Evolutionary conservation across 2,329 filamentous ascomycete genomes (phyloP), one percentile per base, ranked within the genome.

Genomic region (Rugonectria rugulosa): DNA sequence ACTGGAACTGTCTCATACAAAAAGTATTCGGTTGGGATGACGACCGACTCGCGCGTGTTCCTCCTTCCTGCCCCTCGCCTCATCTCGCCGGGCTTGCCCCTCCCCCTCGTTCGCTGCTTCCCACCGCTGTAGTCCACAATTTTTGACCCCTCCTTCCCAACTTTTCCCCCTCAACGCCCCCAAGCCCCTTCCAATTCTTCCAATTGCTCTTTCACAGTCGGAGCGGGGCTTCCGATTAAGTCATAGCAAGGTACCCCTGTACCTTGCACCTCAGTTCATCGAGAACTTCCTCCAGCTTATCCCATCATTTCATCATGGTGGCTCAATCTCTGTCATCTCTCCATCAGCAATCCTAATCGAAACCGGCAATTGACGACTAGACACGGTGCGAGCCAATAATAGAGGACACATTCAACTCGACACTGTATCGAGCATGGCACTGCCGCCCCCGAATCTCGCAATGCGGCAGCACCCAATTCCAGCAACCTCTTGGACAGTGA

Each of bases 1-100:
- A 60, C 52, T 56, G 63, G 56, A 65, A 45, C 52, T 51, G 57
- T 57, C 57, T 56, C 64, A 62, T 24, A 29, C 62, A 64, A 63
- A 66, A 59, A 58, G 29, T 53, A 34, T 53, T 44, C 56, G 50
- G 59, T 46, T 57, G 54, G 54, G 53, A 57, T 54, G 49, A 49
- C 32, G 31, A 42, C 49, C 44, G 45, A 52, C 63, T 64, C 60
- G 57, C 53, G 58, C 43, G 58, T 53, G 41, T 54, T 53, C 41
- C 24, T 42, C 11, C 21, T 42, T 23, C 23, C 27, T 42, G 20
- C 51, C 40, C 50, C 43, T 54, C 51, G 42, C 45, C 37, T 51
- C 45, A 40, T 37, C 51, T 55, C 41, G 41, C 51, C 43, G 45
- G 38, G 49, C 62, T 47, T 50, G 46, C 51, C 46, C 40, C 51